These are phyloP conservation scores for Haematococcus lacustris DNA, from an alignment of 139 green algal genomes.

Conservation along the genomic window DNA sequence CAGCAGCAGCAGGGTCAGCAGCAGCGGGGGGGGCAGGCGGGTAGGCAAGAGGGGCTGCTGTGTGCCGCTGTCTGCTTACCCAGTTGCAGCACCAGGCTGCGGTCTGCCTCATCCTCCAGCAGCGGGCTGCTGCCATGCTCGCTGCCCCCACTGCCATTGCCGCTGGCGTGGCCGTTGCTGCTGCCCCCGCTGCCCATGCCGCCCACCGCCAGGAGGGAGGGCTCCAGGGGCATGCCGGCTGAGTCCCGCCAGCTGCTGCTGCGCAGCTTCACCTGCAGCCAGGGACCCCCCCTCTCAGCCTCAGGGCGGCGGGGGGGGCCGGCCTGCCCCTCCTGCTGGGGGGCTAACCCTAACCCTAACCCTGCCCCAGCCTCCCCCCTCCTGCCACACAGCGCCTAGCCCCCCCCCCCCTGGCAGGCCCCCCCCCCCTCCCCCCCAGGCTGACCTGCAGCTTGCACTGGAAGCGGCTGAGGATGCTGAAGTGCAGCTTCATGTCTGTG, in stretches of 20 bases:
- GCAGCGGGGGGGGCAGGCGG: too few species aligned
- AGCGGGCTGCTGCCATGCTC: too few species aligned
- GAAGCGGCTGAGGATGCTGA: constrained; percentile 44
- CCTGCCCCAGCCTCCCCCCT: background rate
- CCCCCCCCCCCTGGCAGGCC: background rate
- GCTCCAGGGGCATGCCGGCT: too few species aligned
- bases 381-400: background rate
- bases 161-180: too few species aligned
- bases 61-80: too few species aligned
- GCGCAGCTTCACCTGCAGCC: constrained; percentile 27
- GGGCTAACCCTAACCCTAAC: background rate
- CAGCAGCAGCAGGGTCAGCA: too few species aligned
- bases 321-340: background rate
- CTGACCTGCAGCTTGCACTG: constrained; percentile 35
- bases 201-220: too few species aligned
- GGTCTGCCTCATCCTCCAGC: constrained; percentile 30
- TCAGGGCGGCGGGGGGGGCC: background rate
- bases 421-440: background rate
- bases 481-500: constrained; percentile 42
- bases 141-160: too few species aligned
- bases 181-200: too few species aligned
- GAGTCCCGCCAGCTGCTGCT: constrained; percentile 13
- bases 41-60: too few species aligned
- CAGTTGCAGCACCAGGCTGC: constrained; percentile 36
- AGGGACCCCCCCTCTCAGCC: background rate